Conservation (phyloP, 2,329 filamentous ascomycete genomes). For the Hymenoscyphus repandus region DNA sequence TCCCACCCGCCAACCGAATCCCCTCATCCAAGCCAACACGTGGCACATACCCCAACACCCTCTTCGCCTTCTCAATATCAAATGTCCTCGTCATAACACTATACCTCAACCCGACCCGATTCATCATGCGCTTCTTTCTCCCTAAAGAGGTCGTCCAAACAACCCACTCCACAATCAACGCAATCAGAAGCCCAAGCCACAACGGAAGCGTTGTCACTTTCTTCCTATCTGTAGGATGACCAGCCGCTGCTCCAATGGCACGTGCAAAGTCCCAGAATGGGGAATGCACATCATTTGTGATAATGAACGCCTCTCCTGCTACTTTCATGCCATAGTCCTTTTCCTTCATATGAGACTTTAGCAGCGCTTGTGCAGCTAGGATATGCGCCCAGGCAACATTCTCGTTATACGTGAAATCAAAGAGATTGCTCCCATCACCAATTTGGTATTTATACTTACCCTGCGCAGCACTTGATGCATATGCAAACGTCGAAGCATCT, state of each 20-base stretch:
- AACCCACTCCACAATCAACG: slow-evolving; percentile 14
- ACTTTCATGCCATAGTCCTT: neutral
- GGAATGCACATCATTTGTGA: slow-evolving; percentile 17
- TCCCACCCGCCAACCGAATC: slow-evolving; percentile 1
- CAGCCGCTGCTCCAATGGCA: slow-evolving; percentile 7
- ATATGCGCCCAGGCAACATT: slow-evolving; percentile 48
- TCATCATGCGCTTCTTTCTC: slow-evolving; percentile 10
- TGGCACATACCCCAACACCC: slow-evolving; percentile 60
- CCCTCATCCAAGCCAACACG: slow-evolving; percentile 61
- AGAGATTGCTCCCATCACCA: slow-evolving; percentile 46
- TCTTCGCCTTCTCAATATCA: slow-evolving; percentile 67
- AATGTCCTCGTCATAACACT: slow-evolving; percentile 70
- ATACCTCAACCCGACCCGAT: slow-evolving; percentile 42
- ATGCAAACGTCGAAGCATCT: slow-evolving; percentile 22
- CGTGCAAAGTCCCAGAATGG: slow-evolving; percentile 16
- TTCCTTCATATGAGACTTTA: slow-evolving; percentile 31
- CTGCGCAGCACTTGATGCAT: slow-evolving; percentile 39
- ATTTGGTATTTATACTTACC: slow-evolving; percentile 46
- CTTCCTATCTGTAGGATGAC: slow-evolving; percentile 3
- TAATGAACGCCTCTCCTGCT: slow-evolving; percentile 15
- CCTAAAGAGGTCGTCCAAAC: slow-evolving; percentile 14
- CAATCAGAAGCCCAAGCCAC: slow-evolving; percentile 6
- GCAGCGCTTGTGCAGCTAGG: slow-evolving; percentile 37
- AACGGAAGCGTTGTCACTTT: slow-evolving; percentile 10
- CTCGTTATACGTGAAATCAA: slow-evolving; percentile 48